Base-by-base conservation (phyloP, 2,329 filamentous ascomycete genomes). In the Pseudogymnoascus sp. region DNA sequence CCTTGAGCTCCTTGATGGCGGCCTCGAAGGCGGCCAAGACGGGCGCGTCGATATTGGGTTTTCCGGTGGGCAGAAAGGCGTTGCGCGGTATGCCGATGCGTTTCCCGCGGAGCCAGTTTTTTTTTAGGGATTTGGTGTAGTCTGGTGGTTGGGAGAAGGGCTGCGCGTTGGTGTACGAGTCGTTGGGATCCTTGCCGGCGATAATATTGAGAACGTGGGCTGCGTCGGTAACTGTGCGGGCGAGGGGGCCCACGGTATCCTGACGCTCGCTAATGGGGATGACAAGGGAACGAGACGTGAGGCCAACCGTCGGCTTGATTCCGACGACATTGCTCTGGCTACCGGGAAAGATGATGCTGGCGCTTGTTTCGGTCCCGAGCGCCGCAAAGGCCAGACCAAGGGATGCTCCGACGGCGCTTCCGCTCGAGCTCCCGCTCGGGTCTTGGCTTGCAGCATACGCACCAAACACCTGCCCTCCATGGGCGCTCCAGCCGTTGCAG, bases 31-130 rank as follows among this genome's bases (percentile, higher is more conserved):
- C 80, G 0, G 75, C 73, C 5, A 84, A 65, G n/a, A 81, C 71
- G 2, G 78, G 73, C 3, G 72, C 69, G 12, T 76, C 74, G 2
- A 71, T 69, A 35, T 70, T 66, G 11, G 19, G 2, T 12, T 70
- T 66, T 2, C 67, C 39, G 21, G 68, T 72, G 2, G 73, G 66
- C 2, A 76, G 74, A 35, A 89, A 76, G 1, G 82, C 76, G 66
- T 88, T 87, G 16, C 81, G 77, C 0, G 86, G 83, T 3, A 90
- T 78, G 3, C 87, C 88, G 26, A 90, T 84, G 1, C 86, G 79
- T 61, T 82, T 82, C 6, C 83, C 84, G 10, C 73, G 65, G 0
- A 89, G 75, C 0, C 79, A 78, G 11, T 78, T 77, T 19, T 78
- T 72, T 19, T 82, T 77, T 69, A 86, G 83, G 0, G 85, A 82